Evolutionary conservation across 2,329 filamentous ascomycete species (phyloP).

Genomic region (Dactylonectria macrodidyma): DNA sequence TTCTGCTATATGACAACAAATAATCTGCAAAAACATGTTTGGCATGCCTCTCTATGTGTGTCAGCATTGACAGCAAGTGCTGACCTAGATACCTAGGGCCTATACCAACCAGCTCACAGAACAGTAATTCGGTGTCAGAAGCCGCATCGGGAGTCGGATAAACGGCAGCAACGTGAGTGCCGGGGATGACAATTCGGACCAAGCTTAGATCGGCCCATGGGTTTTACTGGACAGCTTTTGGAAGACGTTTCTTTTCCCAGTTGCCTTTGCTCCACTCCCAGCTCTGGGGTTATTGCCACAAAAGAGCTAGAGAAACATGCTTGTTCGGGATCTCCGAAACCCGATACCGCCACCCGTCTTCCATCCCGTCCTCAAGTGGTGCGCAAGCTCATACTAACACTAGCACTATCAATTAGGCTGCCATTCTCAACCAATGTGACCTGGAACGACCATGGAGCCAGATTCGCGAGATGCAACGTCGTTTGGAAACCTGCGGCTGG

Average conservation of each 20-base stretch:
- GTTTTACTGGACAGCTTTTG: background rate
- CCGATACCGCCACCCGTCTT: background rate
- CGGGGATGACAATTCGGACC: background rate
- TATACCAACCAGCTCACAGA: too few species aligned
- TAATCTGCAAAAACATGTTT: background rate
- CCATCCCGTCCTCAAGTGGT: background rate
- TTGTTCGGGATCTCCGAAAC: background rate
- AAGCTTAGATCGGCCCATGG: too few species aligned
- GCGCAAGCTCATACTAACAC: background rate
- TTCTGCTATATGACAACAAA: background rate
- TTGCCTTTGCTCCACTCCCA: background rate
- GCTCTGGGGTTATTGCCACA: background rate
- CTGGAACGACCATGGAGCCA: background rate
- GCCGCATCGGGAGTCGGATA: background rate
- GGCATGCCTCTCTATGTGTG: background rate
- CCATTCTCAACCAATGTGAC: background rate
- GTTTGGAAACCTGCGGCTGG: background rate
- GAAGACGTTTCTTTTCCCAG: background rate
- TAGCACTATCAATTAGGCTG: background rate
- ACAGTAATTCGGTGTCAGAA: background rate
- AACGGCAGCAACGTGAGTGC: background rate
- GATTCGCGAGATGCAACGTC: background rate
- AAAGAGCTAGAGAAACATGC: background rate
- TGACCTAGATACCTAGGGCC: background rate
- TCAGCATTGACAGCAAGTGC: background rate